Conservation (phyloP, 225 moss, liverwort and hornwort species). For the Marchantia paleacea region DNA sequence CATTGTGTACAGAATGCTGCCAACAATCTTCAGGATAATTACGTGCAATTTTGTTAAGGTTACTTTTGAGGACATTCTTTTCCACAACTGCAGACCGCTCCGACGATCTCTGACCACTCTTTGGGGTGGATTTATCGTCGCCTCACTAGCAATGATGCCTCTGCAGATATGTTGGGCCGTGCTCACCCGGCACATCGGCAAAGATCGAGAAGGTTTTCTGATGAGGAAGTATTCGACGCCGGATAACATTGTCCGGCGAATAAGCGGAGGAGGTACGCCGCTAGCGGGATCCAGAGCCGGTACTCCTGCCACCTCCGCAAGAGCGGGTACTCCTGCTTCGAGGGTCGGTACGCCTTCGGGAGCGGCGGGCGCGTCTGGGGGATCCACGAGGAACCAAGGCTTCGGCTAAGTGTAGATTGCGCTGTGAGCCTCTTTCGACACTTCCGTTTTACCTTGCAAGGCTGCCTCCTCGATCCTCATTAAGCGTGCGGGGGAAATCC, state of each 20-base stretch:
- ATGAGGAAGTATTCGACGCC: conserved; percentile 12
- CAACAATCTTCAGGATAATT: conserved; percentile 59
- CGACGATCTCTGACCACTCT: conserved; percentile 42
- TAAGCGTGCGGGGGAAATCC: background rate
- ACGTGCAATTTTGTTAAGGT: conserved; percentile 69
- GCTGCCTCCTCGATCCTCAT: background rate
- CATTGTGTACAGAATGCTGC: conserved; percentile 59
- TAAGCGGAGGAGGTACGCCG: background rate
- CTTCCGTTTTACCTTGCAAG: background rate
- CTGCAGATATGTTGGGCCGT: conserved; percentile 43
- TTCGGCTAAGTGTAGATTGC: conserved; percentile 4
- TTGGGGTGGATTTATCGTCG: conserved; percentile 55
- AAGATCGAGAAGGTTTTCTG: conserved; percentile 28
- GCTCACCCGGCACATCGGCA: conserved; percentile 26
- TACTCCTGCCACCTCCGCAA: background rate
- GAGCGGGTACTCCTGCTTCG: background rate
- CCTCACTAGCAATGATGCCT: conserved; percentile 53
- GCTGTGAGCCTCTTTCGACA: background rate
- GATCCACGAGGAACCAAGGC: conserved; percentile 13
- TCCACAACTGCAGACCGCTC: conserved; percentile 49
- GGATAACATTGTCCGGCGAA: conserved; percentile 11
- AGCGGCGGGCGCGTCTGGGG: no score
- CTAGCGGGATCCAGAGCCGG: background rate
- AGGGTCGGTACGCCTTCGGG: background rate
- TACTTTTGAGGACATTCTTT: conserved; percentile 62